phyloP scores from a whole-genome alignment of 2,329 filamentous ascomycete genomes.

The Alternaria panax region DNA sequence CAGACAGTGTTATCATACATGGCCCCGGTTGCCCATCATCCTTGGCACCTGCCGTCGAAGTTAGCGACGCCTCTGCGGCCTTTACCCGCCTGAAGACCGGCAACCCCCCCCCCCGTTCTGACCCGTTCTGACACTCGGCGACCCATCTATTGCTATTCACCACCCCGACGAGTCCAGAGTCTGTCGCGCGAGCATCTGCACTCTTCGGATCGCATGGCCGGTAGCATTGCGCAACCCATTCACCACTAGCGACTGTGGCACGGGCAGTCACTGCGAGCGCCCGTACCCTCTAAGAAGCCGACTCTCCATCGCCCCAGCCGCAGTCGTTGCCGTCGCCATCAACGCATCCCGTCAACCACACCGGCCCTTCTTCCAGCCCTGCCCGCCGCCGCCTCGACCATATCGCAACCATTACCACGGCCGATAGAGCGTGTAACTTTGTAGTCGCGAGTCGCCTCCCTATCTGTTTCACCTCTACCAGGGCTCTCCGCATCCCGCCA shows the following conservation, averaged over 20 bases:
- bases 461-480: slow-evolving; percentile 9
- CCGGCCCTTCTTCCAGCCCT: background rate
- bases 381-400: slow-evolving; percentile 1
- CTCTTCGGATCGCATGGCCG: slow-evolving; percentile 35
- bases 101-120: too few relatives aligned
- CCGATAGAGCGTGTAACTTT: slow-evolving; percentile 1
- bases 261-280: slow-evolving; percentile 17
- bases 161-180: background rate
- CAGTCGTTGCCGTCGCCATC: slow-evolving; percentile 39
- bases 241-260: slow-evolving; percentile 27
- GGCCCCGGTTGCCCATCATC: slow-evolving; percentile 6
- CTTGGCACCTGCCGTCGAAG: slow-evolving; percentile 9
- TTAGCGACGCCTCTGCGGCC: slow-evolving; percentile 12
- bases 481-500: slow-evolving; percentile 16
- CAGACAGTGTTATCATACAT: background rate
- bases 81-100: slow-evolving; percentile 16
- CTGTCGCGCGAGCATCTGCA: slow-evolving; percentile 18
- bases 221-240: slow-evolving; percentile 17
- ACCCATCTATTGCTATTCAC: slow-evolving; percentile 1
- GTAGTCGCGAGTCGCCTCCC: background rate
- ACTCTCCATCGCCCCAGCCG: slow-evolving; percentile 34
- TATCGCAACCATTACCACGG: background rate
- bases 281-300: slow-evolving; percentile 19
- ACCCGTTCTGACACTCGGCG: background rate
- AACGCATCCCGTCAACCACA: slow-evolving; percentile 1